phyloP scores from a whole-genome alignment of 306 rosid genomes.

The Casuarina equisetifolia region DNA sequence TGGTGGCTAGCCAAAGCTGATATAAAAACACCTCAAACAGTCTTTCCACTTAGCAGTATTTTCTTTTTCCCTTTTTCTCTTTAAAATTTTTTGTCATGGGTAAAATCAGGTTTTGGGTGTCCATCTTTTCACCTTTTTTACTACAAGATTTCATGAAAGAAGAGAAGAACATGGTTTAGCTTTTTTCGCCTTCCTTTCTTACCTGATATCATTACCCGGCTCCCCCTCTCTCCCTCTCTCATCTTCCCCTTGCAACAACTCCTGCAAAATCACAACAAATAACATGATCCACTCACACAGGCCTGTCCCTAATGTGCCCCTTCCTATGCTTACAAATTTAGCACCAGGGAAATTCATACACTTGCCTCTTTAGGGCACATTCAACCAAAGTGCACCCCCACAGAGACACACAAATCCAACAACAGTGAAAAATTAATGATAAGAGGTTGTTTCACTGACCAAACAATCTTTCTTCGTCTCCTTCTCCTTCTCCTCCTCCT shows the following conservation, averaged over 20 bases:
- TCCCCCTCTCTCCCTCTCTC: slow-evolving; percentile 27
- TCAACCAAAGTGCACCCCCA: slow-evolving; percentile 53
- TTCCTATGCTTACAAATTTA: slow-evolving; percentile 24
- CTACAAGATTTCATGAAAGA: slow-evolving; percentile 48
- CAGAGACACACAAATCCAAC: slow-evolving; percentile 11
- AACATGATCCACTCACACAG: slow-evolving; percentile 22
- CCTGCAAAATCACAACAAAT: slow-evolving; percentile 36
- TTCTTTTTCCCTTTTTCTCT: slow-evolving; percentile 9
- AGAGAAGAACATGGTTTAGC: slow-evolving; percentile 14
- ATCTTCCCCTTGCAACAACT: slow-evolving; percentile 26
- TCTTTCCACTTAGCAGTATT: slow-evolving; percentile 57
- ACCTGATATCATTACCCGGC: slow-evolving; percentile 59
- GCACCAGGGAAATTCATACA: slow-evolving; percentile 6
- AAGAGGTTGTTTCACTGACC: slow-evolving; percentile 50
- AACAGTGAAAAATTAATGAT: slow-evolving; percentile 19
- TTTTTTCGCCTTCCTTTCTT: slow-evolving; percentile 25
- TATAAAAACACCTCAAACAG: slow-evolving; percentile 53
- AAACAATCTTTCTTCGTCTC: slow-evolving; percentile 25
- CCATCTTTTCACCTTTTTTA: slow-evolving; percentile 51
- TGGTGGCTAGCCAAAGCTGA: slow-evolving; percentile 47
- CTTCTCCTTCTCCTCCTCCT: slow-evolving; percentile 21
- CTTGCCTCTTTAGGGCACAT: slow-evolving; percentile 25
- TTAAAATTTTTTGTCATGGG: slow-evolving; percentile 11
- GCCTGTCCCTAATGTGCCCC: slow-evolving; percentile 6
- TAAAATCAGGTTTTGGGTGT: slow-evolving; percentile 47